These are phyloP conservation scores for Candida sanyaensis DNA, from an alignment of 1,139 yeast species.

Conservation along the genomic window DNA sequence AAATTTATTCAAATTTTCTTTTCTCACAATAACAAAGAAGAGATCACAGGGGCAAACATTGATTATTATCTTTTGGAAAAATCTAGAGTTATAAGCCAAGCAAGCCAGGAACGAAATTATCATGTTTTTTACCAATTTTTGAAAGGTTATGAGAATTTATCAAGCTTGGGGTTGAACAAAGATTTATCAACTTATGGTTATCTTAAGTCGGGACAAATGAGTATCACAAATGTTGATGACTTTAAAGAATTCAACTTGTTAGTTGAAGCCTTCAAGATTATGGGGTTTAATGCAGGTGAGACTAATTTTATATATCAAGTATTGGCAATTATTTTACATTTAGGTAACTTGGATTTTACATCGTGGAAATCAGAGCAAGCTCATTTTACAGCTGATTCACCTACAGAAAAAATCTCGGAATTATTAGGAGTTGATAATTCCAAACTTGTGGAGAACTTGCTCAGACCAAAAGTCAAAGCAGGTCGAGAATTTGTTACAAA, in stretches of 20 bases:
- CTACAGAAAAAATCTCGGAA: conserved; percentile 57
- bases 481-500: conserved; percentile 87
- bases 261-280: conserved; percentile 64
- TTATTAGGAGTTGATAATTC: conserved; percentile 65
- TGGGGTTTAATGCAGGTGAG: conserved; percentile 67
- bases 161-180: conserved; percentile 48
- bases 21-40: conserved; percentile 33
- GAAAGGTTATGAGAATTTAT: conserved; percentile 60
- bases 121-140: conserved; percentile 90
- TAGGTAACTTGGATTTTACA: conserved; percentile 81
- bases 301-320: conserved; percentile 62
- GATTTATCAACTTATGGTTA: conserved; percentile 56
- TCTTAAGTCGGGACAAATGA: conserved; percentile 52
- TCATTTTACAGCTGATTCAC: conserved; percentile 54
- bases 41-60: conserved; percentile 84
- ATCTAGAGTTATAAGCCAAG: conserved; percentile 87
- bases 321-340: conserved; percentile 75
- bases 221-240: conserved; percentile 76
- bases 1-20: conserved; percentile 91
- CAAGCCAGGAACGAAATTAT: conserved; percentile 78
- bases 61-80: conserved; percentile 95
- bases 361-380: conserved; percentile 84
- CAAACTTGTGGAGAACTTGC: conserved; percentile 56
- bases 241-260: conserved; percentile 62
- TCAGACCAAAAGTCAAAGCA: conserved; percentile 86